Evolutionary conservation across 805 yeast species (phyloP).

Genomic region (Candida morakotiae): DNA sequence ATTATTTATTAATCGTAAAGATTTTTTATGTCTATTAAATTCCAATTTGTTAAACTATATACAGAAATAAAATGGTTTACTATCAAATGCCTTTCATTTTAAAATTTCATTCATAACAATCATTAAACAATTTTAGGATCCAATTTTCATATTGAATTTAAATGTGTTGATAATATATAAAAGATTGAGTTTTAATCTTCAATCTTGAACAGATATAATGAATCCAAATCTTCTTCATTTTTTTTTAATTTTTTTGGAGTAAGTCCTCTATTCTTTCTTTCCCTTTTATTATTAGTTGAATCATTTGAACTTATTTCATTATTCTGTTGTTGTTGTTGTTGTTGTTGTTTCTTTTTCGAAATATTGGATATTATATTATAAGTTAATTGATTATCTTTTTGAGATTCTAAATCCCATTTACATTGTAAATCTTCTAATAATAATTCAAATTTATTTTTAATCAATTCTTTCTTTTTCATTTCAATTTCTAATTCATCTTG

Average conservation of each 20-base stretch:
- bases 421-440: slow-evolving; percentile 22
- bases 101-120: too few species aligned
- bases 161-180: background rate
- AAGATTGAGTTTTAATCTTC: slow-evolving; percentile 21
- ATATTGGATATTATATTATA: slow-evolving; percentile 15
- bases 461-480: slow-evolving; percentile 24
- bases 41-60: background rate
- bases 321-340: too few species aligned
- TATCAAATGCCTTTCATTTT: too few species aligned
- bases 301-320: too few species aligned
- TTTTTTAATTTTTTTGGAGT: slow-evolving; percentile 2
- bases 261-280: slow-evolving; percentile 13
- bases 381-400: slow-evolving; percentile 22
- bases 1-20: too few species aligned
- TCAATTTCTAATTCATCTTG: slow-evolving; percentile 13
- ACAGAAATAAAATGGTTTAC: too few species aligned
- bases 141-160: too few species aligned
- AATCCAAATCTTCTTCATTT: slow-evolving; percentile 33
- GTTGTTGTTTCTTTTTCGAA: slow-evolving; percentile 1
- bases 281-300: slow-evolving; percentile 11
- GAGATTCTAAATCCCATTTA: slow-evolving; percentile 7
- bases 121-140: too few species aligned
- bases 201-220: slow-evolving; percentile 37
- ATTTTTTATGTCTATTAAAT: too few species aligned
- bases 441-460: slow-evolving; percentile 18